Conservation (phyloP, 2,329 filamentous ascomycete genomes). For the Fusarium agapanthi region DNA sequence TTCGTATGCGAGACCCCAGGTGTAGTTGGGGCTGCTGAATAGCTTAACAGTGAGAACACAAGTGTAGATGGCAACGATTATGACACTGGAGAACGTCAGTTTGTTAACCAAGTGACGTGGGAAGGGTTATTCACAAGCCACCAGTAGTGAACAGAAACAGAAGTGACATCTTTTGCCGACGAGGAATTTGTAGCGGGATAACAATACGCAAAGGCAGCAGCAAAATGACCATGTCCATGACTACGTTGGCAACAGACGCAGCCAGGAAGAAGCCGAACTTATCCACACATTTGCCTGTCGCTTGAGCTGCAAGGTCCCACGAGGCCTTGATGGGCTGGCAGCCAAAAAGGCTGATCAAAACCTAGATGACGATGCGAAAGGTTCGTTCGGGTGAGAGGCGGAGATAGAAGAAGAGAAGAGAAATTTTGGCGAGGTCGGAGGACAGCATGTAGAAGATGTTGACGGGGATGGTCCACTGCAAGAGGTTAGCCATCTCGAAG, state of each 20-base stretch:
- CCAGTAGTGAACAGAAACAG: constrained; percentile 35
- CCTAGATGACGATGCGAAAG: constrained; percentile 24
- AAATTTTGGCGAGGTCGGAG: constrained; percentile 37
- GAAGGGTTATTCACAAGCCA: constrained; percentile 17
- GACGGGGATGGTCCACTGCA: constrained; percentile 36
- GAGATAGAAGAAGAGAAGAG: constrained; percentile 36
- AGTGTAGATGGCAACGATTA: constrained; percentile 37
- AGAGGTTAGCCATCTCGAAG: background rate
- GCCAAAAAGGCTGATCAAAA: constrained; percentile 16
- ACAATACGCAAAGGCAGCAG: constrained; percentile 27
- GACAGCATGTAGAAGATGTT: constrained; percentile 41
- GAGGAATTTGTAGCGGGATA: constrained; percentile 25
- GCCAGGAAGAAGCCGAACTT: constrained; percentile 39
- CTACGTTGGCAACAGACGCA: constrained; percentile 35
- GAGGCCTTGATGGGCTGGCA: constrained; percentile 35
- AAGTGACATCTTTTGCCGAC: constrained; percentile 29
- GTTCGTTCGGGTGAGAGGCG: constrained; percentile 32
- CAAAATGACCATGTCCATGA: constrained; percentile 35
- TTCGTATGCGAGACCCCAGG: constrained; percentile 37
- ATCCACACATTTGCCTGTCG: constrained; percentile 33
- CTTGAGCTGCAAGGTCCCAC: constrained; percentile 34
- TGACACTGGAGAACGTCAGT: constrained; percentile 7
- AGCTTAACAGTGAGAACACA: constrained; percentile 34
- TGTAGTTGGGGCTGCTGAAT: constrained; percentile 31
- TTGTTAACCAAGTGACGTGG: rapidly evolving